Conservation (phyloP, 169 alveolate genomes). For the Cardiosporidium cionae region DNA sequence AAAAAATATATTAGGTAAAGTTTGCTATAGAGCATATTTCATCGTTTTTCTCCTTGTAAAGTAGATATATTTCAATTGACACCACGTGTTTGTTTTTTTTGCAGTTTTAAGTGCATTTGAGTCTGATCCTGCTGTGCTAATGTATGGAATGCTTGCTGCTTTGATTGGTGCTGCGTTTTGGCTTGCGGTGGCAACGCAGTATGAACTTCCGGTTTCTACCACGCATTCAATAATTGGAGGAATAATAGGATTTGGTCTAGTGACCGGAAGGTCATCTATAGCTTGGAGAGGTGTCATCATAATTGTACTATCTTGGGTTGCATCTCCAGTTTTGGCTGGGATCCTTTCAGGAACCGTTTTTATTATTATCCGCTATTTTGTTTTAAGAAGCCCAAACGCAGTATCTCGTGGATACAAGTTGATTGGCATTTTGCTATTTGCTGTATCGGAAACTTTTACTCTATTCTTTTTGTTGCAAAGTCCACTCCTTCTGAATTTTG, state of each 20-base stretch:
- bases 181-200: conserved; percentile 51
- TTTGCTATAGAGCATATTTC: too few relatives aligned
- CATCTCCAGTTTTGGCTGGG: neutral
- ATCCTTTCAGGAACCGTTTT: neutral
- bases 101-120: conserved; percentile 11
- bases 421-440: neutral
- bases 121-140: conserved; percentile 52
- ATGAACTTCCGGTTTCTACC: conserved; percentile 66
- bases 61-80: too few relatives aligned
- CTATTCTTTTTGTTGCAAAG: neutral
- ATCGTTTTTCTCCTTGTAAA: too few relatives aligned
- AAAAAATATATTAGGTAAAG: conserved; percentile 32
- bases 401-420: neutral
- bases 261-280: neutral
- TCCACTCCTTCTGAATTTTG: neutral
- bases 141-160: conserved; percentile 64
- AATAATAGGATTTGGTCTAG: conserved; percentile 40
- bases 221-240: conserved; percentile 71
- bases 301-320: conserved; percentile 1
- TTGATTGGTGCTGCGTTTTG: conserved; percentile 55
- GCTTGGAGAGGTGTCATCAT: neutral
- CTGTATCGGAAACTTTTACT: neutral
- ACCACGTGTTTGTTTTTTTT: neutral
- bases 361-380: neutral
- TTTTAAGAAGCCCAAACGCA: neutral